A percentile compares a stretch with the other conserved stretches of the same genome.
phyloP scores from a whole-genome alignment of 805 yeast species.

The Grigorovia jiainica region DNA sequence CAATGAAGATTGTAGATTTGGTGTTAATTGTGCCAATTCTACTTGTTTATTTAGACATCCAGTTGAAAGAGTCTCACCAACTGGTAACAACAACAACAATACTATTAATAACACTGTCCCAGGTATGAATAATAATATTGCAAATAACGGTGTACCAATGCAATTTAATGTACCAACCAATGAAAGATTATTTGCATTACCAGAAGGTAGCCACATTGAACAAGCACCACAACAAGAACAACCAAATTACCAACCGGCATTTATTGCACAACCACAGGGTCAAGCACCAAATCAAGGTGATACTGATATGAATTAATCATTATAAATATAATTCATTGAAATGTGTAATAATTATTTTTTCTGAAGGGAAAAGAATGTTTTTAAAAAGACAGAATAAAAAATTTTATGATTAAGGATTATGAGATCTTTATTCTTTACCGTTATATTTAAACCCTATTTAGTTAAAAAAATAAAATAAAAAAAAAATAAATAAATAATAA shows the following conservation, averaged over 20 bases:
- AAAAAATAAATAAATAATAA: slow-evolving; percentile 6
- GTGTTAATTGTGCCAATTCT: slow-evolving; percentile 60
- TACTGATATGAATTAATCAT: slow-evolving; percentile 19
- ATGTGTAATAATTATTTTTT: background rate
- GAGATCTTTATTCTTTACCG: background rate
- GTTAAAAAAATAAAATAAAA: slow-evolving; percentile 3
- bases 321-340: background rate
- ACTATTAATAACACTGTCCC: slow-evolving; percentile 7
- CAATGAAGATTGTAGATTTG: slow-evolving; percentile 71
- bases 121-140: slow-evolving; percentile 13
- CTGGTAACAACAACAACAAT: slow-evolving; percentile 1
- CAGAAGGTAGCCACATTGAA: slow-evolving; percentile 65
- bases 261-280: slow-evolving; percentile 11
- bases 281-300: slow-evolving; percentile 9
- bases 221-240: slow-evolving; percentile 45
- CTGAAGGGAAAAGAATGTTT: no score
- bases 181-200: slow-evolving; percentile 66
- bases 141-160: background rate
- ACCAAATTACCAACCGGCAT: slow-evolving; percentile 17
- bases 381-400: no score
- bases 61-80: slow-evolving; percentile 48
- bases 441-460: slow-evolving; percentile 1
- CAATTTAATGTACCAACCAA: slow-evolving; percentile 31
- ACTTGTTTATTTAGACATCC: slow-evolving; percentile 75
- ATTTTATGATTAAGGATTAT: no score